Conservation (phyloP, 169 alveolate species). For the Hepatocystis sp. region DNA sequence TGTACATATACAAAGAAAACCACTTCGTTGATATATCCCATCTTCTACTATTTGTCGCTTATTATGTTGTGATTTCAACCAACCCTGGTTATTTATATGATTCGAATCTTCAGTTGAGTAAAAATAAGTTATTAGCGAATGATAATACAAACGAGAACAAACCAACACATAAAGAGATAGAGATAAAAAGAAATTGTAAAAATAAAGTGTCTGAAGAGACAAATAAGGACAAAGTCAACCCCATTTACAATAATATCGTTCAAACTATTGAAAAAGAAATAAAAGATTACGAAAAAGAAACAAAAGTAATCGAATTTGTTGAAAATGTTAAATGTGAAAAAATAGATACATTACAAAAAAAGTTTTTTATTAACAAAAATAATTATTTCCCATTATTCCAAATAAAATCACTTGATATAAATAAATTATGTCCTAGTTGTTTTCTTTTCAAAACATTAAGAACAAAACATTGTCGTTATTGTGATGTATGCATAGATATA, state of each 20-base stretch:
- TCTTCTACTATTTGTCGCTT: conserved; percentile 26
- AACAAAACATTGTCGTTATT: conserved; percentile 94
- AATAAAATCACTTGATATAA: conserved; percentile 33
- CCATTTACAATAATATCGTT: conserved; percentile 14
- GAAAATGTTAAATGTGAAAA: conserved; percentile 22
- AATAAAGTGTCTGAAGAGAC: neutral
- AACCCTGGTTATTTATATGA: conserved; percentile 48
- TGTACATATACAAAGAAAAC: neutral
- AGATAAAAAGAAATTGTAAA: neutral
- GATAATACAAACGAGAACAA: neutral
- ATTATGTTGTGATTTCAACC: conserved; percentile 47
- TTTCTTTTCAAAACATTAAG: conserved; percentile 88
- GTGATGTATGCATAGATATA: conserved; percentile 92
- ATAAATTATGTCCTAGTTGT: conserved; percentile 53
- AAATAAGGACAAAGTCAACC: conserved; percentile 2
- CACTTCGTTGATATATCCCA: conserved; percentile 15
- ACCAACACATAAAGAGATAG: neutral
- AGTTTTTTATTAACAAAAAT: too few species aligned
- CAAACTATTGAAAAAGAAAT: conserved; percentile 36
- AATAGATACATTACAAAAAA: conserved; percentile 11
- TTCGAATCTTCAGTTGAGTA: too few species aligned
- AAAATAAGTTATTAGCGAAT: too few species aligned
- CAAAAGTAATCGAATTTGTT: conserved; percentile 10
- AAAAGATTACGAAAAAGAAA: conserved; percentile 26
- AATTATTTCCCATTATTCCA: too few species aligned